Evolutionary conservation across 148 eudicot genomes (phyloP).

Genomic region (Talinum fruticosum): DNA sequence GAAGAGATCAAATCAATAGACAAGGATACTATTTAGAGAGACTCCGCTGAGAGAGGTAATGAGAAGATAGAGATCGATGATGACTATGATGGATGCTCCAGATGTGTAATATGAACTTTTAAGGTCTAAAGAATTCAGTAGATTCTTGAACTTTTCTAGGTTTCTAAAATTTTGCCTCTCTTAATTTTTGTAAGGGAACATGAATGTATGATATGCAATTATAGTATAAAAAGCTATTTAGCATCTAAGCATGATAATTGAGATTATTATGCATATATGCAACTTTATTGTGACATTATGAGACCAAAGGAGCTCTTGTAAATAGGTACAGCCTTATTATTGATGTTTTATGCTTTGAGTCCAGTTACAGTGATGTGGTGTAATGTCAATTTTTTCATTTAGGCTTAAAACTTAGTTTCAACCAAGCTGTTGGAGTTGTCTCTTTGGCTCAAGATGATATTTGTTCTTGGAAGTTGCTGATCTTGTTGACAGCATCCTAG

Average conservation of each 20-base stretch:
- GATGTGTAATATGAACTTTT: neutral
- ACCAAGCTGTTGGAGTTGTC: neutral
- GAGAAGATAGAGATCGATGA: neutral
- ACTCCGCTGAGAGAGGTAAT: neutral
- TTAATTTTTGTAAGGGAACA: neutral
- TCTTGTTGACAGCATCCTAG: neutral
- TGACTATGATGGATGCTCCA: slow-evolving; percentile 1
- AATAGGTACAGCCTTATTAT: neutral
- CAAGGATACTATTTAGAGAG: neutral
- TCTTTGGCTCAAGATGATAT: neutral
- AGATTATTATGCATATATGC: neutral
- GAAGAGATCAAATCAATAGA: no score
- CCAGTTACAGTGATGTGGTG: neutral
- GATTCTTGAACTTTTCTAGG: neutral
- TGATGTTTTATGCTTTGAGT: neutral
- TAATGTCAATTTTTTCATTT: neutral
- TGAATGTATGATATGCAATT: neutral
- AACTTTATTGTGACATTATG: neutral
- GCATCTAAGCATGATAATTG: neutral
- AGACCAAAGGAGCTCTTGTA: neutral
- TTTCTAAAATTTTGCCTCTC: neutral
- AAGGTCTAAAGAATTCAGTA: neutral
- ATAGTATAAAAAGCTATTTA: neutral
- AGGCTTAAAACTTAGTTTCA: neutral
- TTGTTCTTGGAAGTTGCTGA: neutral